Conservation (phyloP, 2,329 filamentous ascomycete species). For the Curvularia lunata region DNA sequence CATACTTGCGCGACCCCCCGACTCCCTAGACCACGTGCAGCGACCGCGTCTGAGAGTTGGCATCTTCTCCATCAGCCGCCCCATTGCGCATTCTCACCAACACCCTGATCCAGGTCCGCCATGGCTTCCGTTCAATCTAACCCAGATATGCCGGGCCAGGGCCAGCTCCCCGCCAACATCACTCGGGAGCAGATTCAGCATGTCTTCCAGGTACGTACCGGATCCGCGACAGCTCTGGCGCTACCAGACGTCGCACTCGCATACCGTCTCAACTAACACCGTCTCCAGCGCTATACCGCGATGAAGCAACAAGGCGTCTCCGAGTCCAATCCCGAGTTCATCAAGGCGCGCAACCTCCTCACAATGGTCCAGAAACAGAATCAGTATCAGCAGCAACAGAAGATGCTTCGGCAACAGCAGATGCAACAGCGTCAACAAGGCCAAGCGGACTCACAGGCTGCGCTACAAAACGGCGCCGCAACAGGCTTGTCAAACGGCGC, state of each 20-base stretch:
- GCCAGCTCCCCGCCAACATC: conserved; percentile 68
- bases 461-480: conserved; percentile 58
- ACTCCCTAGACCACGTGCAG: conserved; percentile 21
- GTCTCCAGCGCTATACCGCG: conserved; percentile 78
- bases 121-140: conserved; percentile 85
- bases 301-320: conserved; percentile 87
- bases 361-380: conserved; percentile 70
- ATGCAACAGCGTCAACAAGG: conserved; percentile 63
- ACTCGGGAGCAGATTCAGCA: conserved; percentile 81
- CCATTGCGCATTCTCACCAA: conserved; percentile 26
- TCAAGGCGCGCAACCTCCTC: conserved; percentile 80
- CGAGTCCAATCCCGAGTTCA: conserved; percentile 82
- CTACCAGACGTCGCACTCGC: conserved; percentile 11
- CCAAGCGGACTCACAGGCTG: conserved; percentile 54
- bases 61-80: conserved; percentile 16
- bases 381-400: conserved; percentile 52
- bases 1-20: conserved; percentile 28
- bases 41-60: conserved; percentile 28
- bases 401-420: conserved; percentile 55
- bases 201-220: conserved; percentile 66
- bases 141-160: conserved; percentile 70
- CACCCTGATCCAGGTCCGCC: conserved; percentile 24
- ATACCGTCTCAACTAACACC: conserved; percentile 45
- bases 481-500: conserved; percentile 55
- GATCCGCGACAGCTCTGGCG: conserved; percentile 5